phyloP scores from a whole-genome alignment of 805 yeast species.

The Diddensiella transvaalensis region DNA sequence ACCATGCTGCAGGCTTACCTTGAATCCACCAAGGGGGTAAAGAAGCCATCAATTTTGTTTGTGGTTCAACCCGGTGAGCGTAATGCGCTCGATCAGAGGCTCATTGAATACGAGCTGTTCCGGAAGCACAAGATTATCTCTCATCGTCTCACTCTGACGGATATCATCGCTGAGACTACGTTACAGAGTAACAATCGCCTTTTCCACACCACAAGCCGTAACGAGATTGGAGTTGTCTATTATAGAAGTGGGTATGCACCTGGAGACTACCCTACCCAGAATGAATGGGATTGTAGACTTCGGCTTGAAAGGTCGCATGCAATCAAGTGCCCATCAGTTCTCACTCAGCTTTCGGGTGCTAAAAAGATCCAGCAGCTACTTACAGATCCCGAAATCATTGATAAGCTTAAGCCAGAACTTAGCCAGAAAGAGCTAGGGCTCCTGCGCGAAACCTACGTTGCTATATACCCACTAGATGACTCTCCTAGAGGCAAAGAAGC shows the following conservation, averaged over 20 bases:
- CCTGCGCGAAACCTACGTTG: slow-evolving; percentile 66
- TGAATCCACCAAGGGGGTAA: slow-evolving; percentile 3
- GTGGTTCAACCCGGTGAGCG: slow-evolving; percentile 83
- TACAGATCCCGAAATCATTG: slow-evolving; percentile 50
- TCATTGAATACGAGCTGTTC: slow-evolving; percentile 68
- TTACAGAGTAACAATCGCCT: slow-evolving; percentile 33
- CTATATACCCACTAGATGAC: slow-evolving; percentile 82
- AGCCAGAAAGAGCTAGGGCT: slow-evolving; percentile 25
- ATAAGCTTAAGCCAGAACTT: slow-evolving; percentile 43
- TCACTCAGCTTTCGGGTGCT: slow-evolving; percentile 89
- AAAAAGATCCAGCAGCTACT: slow-evolving; percentile 91
- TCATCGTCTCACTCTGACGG: slow-evolving; percentile 60
- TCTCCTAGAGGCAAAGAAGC: slow-evolving; percentile 56
- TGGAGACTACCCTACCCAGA: slow-evolving; percentile 60
- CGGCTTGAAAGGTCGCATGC: slow-evolving; percentile 71
- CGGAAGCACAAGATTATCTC: slow-evolving; percentile 54
- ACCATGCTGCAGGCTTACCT: slow-evolving; percentile 59
- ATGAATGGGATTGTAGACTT: slow-evolving; percentile 76
- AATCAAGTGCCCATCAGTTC: slow-evolving; percentile 84
- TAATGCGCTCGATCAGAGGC: slow-evolving; percentile 88
- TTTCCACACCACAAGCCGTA: slow-evolving; percentile 49
- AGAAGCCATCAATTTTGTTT: slow-evolving; percentile 52
- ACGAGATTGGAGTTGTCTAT: slow-evolving; percentile 84
- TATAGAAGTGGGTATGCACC: slow-evolving; percentile 90
- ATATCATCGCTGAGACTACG: slow-evolving; percentile 2